phyloP scores from a whole-genome alignment of 75 land plant genomes.

The Ceratopteris richardii region DNA sequence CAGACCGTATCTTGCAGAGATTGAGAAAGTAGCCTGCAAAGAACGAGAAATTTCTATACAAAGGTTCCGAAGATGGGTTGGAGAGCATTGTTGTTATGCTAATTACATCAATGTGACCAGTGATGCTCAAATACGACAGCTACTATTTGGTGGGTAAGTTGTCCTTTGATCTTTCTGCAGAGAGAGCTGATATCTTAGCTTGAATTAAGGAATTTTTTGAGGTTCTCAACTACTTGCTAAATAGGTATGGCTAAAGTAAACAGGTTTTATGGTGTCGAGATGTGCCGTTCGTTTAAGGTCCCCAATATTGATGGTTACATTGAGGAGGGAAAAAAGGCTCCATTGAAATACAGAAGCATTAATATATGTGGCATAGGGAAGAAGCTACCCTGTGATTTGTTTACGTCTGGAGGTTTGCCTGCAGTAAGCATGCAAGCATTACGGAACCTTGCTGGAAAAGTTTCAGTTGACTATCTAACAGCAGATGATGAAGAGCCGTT shows the following conservation, averaged over 20 bases:
- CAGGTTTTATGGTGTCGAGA: not conserved
- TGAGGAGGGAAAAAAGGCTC: slow-evolving; percentile 69
- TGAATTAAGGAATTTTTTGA: not conserved
- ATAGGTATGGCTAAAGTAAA: not conserved
- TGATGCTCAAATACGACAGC: slow-evolving; percentile 87
- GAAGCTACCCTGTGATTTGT: slow-evolving; percentile 46
- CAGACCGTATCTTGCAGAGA: slow-evolving; percentile 54
- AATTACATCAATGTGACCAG: slow-evolving; percentile 85
- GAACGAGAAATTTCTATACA: slow-evolving; percentile 64
- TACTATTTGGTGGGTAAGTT: slow-evolving; percentile 66
- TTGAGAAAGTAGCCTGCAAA: slow-evolving; percentile 69
- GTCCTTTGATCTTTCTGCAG: not conserved
- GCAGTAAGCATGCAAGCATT: slow-evolving; percentile 70
- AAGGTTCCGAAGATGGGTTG: slow-evolving; percentile 76
- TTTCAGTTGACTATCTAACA: slow-evolving; percentile 45
- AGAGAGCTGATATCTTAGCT: not conserved
- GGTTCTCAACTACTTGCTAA: no score
- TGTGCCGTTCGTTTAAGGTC: slow-evolving; percentile 43
- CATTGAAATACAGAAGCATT: slow-evolving; percentile 60
- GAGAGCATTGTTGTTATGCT: slow-evolving; percentile 69
- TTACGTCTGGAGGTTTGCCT: slow-evolving; percentile 80
- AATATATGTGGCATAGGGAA: slow-evolving; percentile 31
- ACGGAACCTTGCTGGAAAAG: slow-evolving; percentile 72
- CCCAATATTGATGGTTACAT: slow-evolving; percentile 67
- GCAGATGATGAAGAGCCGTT: slow-evolving; percentile 21